A percentile compares a stretch with the other conserved stretches of the same genome.
These are phyloP conservation scores for Claviceps quebecensis DNA, from an alignment of 2,329 filamentous ascomycete genomes.

Conservation along the genomic window DNA sequence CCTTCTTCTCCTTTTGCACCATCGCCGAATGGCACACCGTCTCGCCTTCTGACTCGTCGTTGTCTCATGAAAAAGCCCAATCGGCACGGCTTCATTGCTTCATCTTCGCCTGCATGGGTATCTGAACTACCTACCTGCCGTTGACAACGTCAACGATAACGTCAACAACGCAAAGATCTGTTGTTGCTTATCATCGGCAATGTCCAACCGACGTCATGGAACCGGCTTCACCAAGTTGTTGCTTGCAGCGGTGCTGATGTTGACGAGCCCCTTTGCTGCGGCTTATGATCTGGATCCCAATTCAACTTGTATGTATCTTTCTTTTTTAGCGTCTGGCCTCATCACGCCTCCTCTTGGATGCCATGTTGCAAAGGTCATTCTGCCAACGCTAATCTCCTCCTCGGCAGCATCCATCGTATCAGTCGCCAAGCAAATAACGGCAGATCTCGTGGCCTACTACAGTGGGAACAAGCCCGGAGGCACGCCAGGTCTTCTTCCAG, in stretches of 20 bases:
- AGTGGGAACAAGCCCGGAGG: constrained; percentile 34
- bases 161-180: background rate
- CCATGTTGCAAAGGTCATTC: background rate
- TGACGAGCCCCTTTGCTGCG: constrained; percentile 11
- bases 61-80: background rate
- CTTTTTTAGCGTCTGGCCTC: background rate
- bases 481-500: constrained; percentile 36
- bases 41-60: background rate
- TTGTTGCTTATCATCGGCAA: background rate
- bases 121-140: background rate
- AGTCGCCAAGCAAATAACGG: constrained; percentile 35
- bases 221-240: background rate
- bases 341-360: background rate
- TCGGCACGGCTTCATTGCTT: background rate
- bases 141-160: background rate
- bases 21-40: background rate
- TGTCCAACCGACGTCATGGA: background rate
- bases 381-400: background rate
- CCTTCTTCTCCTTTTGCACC: background rate
- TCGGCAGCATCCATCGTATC: constrained; percentile 33
- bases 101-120: background rate
- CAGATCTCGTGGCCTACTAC: constrained; percentile 32
- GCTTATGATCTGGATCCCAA: constrained; percentile 25
- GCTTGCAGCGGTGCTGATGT: background rate
- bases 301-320: constrained; percentile 18